phyloP scores from a whole-genome alignment of 2,329 filamentous ascomycete species.

The Phialocephala sp. region DNA sequence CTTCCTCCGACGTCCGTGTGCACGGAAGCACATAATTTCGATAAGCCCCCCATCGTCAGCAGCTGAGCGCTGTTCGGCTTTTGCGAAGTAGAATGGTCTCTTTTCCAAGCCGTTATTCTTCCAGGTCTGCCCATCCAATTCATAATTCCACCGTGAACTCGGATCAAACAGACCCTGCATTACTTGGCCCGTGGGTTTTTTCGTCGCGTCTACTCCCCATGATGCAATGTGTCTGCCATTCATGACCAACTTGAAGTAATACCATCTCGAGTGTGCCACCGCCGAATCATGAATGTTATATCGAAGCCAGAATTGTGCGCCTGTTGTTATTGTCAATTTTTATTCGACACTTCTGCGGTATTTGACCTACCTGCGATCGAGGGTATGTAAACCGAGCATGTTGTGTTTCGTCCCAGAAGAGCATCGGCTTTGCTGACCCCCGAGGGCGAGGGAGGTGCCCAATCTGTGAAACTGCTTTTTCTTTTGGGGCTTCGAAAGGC shows the following conservation, averaged over 20 bases:
- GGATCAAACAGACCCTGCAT: slow-evolving; percentile 57
- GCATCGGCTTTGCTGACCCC: slow-evolving; percentile 39
- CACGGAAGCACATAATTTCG: slow-evolving; percentile 58
- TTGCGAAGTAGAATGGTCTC: slow-evolving; percentile 57
- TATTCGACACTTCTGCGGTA: not conserved
- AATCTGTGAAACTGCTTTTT: not conserved
- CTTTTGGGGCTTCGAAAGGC: slow-evolving; percentile 37
- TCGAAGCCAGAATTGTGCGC: slow-evolving; percentile 57
- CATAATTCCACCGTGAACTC: slow-evolving; percentile 48
- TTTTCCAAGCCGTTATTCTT: slow-evolving; percentile 52
- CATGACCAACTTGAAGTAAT: slow-evolving; percentile 62
- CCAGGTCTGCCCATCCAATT: slow-evolving; percentile 44
- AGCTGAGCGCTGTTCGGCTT: slow-evolving; percentile 41
- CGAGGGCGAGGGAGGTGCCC: slow-evolving; percentile 25
- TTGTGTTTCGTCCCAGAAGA: slow-evolving; percentile 45
- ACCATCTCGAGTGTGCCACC: slow-evolving; percentile 44
- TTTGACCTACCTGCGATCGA: slow-evolving; percentile 55
- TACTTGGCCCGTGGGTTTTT: slow-evolving; percentile 47
- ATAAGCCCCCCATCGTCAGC: slow-evolving; percentile 62
- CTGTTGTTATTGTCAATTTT: slow-evolving; percentile 43
- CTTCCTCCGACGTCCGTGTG: slow-evolving; percentile 52
- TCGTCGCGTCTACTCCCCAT: slow-evolving; percentile 55
- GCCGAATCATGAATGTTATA: slow-evolving; percentile 49
- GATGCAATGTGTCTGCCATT: slow-evolving; percentile 59
- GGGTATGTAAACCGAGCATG: slow-evolving; percentile 61